phyloP scores from a whole-genome alignment of 1,284 basidiomycete genomes.

The Ustilago lituana region DNA sequence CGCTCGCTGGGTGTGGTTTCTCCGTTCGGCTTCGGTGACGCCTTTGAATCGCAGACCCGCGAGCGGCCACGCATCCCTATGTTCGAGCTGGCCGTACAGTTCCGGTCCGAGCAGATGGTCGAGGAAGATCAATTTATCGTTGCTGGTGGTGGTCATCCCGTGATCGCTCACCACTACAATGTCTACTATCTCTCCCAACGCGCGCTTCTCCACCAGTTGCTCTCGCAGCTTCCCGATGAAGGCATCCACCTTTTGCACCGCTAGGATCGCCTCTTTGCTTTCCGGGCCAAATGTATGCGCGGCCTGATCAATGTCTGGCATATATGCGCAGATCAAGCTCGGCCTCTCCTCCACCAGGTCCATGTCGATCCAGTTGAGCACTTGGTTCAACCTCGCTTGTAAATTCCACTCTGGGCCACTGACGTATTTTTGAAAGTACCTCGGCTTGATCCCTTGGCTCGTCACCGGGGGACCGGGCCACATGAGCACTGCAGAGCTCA shows the following conservation, averaged over 20 bases:
- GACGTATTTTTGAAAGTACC: slow-evolving; percentile 52
- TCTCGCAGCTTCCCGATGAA: slow-evolving; percentile 78
- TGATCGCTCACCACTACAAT: slow-evolving; percentile 91
- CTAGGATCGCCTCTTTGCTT: slow-evolving; percentile 66
- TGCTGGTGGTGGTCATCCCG: slow-evolving; percentile 87
- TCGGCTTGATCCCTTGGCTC: slow-evolving; percentile 1
- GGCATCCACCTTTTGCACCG: slow-evolving; percentile 76
- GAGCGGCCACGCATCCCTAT: slow-evolving; percentile 74
- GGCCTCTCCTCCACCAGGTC: slow-evolving; percentile 26
- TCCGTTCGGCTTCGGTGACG: not conserved
- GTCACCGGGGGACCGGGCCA: slow-evolving; percentile 59
- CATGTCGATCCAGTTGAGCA: slow-evolving; percentile 48
- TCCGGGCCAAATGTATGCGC: slow-evolving; percentile 82
- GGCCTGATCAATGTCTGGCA: slow-evolving; percentile 70
- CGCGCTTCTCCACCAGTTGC: slow-evolving; percentile 74
- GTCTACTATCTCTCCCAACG: slow-evolving; percentile 83
- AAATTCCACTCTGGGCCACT: slow-evolving; percentile 37
- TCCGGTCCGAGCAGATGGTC: slow-evolving; percentile 82
- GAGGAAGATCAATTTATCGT: slow-evolving; percentile 79
- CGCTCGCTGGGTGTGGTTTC: not conserved
- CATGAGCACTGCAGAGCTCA: slow-evolving; percentile 45
- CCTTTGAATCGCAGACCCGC: slow-evolving; percentile 34
- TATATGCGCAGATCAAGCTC: slow-evolving; percentile 70
- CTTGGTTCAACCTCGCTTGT: slow-evolving; percentile 9
- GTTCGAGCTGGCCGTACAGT: slow-evolving; percentile 74